A percentile compares a stretch with the other conserved stretches of the same genome.
These are phyloP conservation scores for Tieghemostelium lacteum DNA, from an alignment of 78 protist genomes.

Conservation along the genomic window DNA sequence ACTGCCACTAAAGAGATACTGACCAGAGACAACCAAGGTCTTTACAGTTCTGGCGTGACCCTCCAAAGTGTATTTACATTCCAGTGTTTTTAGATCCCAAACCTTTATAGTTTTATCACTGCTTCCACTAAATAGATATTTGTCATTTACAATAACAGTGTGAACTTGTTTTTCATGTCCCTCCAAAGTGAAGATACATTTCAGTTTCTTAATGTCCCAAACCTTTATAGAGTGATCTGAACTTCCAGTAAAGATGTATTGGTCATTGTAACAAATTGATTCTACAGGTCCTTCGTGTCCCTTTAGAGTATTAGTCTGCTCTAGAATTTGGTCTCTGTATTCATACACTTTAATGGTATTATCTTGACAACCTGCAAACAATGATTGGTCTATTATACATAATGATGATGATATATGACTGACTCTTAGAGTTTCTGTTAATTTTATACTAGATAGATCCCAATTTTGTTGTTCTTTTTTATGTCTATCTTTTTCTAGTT, in stretches of 20 bases:
- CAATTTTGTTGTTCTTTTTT: neutral
- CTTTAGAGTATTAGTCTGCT: conserved; percentile 29
- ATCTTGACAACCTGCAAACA: conserved; percentile 67
- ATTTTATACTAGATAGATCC: conserved; percentile 25
- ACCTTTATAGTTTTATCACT: conserved; percentile 78
- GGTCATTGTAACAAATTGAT: conserved; percentile 73
- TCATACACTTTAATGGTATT: conserved; percentile 65
- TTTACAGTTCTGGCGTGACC: conserved; percentile 70
- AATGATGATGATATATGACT: conserved; percentile 40
- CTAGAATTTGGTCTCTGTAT: conserved; percentile 38
- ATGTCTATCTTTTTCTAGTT: conserved; percentile 15
- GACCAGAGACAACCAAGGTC: conserved; percentile 55
- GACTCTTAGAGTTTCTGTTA: conserved; percentile 50
- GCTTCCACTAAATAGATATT: conserved; percentile 69
- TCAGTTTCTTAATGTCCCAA: conserved; percentile 69
- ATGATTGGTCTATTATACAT: conserved; percentile 36
- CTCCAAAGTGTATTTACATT: conserved; percentile 68
- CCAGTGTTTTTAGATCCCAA: conserved; percentile 71
- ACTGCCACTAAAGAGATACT: conserved; percentile 76
- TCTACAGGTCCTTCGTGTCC: conserved; percentile 80
- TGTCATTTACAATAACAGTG: conserved; percentile 50
- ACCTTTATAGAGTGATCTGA: conserved; percentile 65
- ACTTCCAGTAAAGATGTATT: conserved; percentile 47
- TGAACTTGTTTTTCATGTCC: conserved; percentile 73
- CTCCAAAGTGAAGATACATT: conserved; percentile 74